Evolutionary conservation across 441 rosid species (phyloP), one percentile per base, ranked within the genome.

Genomic region (Breynia disticha): DNA sequence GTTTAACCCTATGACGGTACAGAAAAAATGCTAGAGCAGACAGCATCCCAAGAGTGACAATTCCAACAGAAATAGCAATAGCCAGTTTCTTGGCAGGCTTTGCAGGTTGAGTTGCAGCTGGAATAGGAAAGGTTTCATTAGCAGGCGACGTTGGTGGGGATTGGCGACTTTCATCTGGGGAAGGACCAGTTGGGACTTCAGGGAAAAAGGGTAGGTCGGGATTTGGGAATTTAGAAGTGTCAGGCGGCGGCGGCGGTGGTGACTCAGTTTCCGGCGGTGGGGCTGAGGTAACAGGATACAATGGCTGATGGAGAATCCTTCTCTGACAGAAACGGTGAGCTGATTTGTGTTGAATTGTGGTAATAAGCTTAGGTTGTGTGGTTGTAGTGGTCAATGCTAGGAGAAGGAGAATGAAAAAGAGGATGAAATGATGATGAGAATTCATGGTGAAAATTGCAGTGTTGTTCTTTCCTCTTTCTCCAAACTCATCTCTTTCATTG

Each of bases 191-290:
- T 0, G 98, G 98, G 53, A 72, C 86, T 49, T 87, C 96, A 0
- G 98, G 96, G 74, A 91, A 91, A 62, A 91, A 91, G 7, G 97
- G 97, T 64, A 83, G 90, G 73, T 83, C 83, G 3, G 96, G 94
- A 50, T 67, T 51, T 6, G 79, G 72, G 37, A 58, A 57, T 49
- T 0, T 61, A 0, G 77, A 55, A 17, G 41, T 66, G 11, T 61
- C 70, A 0, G 81, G 71, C 0, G 84, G 67, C 54, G 81, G 74
- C 0, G 94, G 77, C 9, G n/a, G n/a, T n/a, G n/a, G n/a, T n/a
- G 87, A 63, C 0, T 77, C 70, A 1, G 45, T 21, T 12, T n/a
- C 74, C 3, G 79, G 79, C 13, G 93, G 90, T 9, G 95, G 90
- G 1, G 86, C 63, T 13, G 95, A 67, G 66, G 46, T 57, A 0